A percentile compares a stretch with the other conserved stretches of the same genome.
Evolutionary conservation across 345 rosid species (phyloP).

Genomic region (Euphorbia pulcherrima): DNA sequence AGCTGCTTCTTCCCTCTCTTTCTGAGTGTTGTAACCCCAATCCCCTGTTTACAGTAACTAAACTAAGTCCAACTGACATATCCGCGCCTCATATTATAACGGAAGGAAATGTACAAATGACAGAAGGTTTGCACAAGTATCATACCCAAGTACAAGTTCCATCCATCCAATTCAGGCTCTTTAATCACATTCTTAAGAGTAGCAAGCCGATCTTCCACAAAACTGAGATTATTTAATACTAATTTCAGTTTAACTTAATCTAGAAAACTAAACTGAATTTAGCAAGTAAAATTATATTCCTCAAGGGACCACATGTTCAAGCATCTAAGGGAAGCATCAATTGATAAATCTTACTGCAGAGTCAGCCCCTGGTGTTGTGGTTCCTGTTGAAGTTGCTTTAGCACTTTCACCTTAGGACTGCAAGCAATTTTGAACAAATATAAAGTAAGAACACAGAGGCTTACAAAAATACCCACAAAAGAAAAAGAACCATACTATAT

Average conservation of each 20-base stretch:
- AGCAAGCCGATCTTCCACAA: constrained; percentile 89
- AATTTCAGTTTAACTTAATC: constrained; percentile 10
- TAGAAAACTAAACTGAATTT: not conserved
- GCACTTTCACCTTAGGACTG: constrained; percentile 79
- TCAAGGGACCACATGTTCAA: not conserved
- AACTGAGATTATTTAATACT: constrained; percentile 37
- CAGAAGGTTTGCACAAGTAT: not conserved
- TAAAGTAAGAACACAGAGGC: not conserved
- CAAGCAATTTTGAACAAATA: not conserved
- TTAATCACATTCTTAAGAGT: constrained; percentile 85
- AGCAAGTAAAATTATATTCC: not conserved
- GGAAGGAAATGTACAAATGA: not conserved
- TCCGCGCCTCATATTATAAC: not conserved
- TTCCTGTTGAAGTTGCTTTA: constrained; percentile 69
- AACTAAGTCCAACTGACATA: constrained; percentile 8
- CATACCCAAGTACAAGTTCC: constrained; percentile 79
- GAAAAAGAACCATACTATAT: not conserved
- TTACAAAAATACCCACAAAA: not conserved
- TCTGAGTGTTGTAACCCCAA: constrained; percentile 72
- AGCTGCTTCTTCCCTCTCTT: constrained; percentile 79
- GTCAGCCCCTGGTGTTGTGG: constrained; percentile 73
- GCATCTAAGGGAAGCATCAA: not conserved
- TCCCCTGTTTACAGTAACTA: constrained; percentile 38
- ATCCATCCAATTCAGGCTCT: constrained; percentile 74
- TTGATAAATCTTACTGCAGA: constrained; percentile 47